phyloP scores from a whole-genome alignment of 306 rosid species.

The Vigna nakashimae region DNA sequence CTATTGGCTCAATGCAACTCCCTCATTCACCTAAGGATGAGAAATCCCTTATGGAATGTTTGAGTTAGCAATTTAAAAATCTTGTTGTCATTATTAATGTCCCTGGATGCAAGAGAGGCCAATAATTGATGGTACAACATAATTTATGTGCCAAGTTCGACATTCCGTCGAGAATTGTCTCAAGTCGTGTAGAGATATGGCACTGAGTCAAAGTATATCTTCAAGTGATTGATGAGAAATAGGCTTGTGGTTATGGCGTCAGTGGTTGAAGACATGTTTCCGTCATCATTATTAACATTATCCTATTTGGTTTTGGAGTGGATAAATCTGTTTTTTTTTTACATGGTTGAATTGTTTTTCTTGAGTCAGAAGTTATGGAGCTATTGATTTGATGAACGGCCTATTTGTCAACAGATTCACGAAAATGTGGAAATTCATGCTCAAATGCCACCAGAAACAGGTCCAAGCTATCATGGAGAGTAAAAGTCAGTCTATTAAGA shows the following conservation, averaged over 20 bases:
- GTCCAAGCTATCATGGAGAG: slow-evolving; percentile 94
- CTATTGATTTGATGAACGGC: slow-evolving; percentile 37
- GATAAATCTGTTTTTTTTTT: slow-evolving; percentile 13
- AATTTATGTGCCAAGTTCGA: slow-evolving; percentile 9
- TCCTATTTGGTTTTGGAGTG: slow-evolving; percentile 21
- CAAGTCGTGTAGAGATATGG: slow-evolving; percentile 5
- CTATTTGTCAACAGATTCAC: slow-evolving; percentile 70
- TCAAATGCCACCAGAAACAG: slow-evolving; percentile 93
- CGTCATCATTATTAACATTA: slow-evolving; percentile 7
- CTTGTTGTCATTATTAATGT: slow-evolving; percentile 24
- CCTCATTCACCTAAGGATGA: slow-evolving; percentile 29
- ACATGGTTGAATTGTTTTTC: slow-evolving; percentile 30
- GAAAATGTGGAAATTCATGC: slow-evolving; percentile 96
- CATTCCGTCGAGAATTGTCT: slow-evolving; percentile 25
- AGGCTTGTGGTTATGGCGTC: slow-evolving; percentile 35
- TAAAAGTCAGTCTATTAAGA: slow-evolving; percentile 70
- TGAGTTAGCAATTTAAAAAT: slow-evolving; percentile 30
- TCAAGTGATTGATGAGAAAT: slow-evolving; percentile 28
- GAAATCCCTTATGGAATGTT: slow-evolving; percentile 35
- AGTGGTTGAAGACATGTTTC: slow-evolving; percentile 31
- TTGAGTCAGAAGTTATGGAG: slow-evolving; percentile 14
- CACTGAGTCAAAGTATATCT: slow-evolving; percentile 12
- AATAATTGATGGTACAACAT: slow-evolving; percentile 16
- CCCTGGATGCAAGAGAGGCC: neutral
- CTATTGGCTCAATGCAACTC: slow-evolving; percentile 28